phyloP scores from a whole-genome alignment of 2,329 filamentous ascomycete genomes.

The Xylariaceae sp. region DNA sequence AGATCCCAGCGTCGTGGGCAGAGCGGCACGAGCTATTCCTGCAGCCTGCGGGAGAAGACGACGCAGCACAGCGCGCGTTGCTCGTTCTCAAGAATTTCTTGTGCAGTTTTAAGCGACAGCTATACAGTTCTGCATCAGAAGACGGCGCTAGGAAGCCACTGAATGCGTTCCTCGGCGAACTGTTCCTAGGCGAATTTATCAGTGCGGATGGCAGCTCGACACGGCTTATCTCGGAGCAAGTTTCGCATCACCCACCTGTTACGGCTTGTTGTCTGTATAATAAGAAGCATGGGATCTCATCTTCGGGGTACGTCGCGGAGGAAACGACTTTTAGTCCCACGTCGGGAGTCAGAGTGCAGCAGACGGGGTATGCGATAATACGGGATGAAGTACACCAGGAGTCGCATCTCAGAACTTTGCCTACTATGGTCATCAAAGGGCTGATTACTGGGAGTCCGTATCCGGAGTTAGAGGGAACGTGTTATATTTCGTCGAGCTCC shows the following conservation, averaged over 20 bases:
- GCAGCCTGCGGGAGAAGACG: constrained; percentile 39
- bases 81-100: constrained; percentile 49
- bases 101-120: constrained; percentile 44
- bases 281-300: constrained; percentile 22
- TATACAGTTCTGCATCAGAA: constrained; percentile 36
- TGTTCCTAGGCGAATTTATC: constrained; percentile 39
- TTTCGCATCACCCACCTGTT: constrained; percentile 31
- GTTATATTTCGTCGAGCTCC: constrained; percentile 28
- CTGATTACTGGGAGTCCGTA: constrained; percentile 23
- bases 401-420: constrained; percentile 29
- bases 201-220: constrained; percentile 26
- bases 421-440: constrained; percentile 24
- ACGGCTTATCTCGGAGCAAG: constrained; percentile 26
- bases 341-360: constrained; percentile 21
- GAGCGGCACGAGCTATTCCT: constrained; percentile 50
- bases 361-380: constrained; percentile 27
- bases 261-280: constrained; percentile 29
- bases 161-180: constrained; percentile 48
- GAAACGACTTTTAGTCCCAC: constrained; percentile 24
- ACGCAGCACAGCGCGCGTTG: constrained; percentile 39
- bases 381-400: constrained; percentile 34
- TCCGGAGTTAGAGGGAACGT: constrained; percentile 26
- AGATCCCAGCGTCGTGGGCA: constrained; percentile 58
- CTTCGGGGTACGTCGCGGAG: constrained; percentile 26
- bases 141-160: constrained; percentile 49